Evolutionary conservation across 129 eudicot species (phyloP), one percentile per base, ranked within the genome.

Genomic region (Flaveria brownii): DNA sequence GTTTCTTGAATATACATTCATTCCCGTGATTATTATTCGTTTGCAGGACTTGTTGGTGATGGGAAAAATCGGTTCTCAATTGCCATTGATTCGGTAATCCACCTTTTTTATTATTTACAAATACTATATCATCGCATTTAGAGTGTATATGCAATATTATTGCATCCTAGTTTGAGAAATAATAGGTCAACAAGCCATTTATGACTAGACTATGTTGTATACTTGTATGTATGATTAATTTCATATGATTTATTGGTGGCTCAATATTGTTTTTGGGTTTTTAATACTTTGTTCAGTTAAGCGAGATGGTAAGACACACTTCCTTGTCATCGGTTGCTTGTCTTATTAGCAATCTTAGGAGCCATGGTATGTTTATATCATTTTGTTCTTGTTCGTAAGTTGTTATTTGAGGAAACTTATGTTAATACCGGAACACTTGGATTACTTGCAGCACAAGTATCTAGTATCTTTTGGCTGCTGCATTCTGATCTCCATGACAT

Each of bases 1-100:
- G 14, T 51, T 70, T 68, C 64, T 30, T 67, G 46, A 30, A 39
- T 47, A 36, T 2, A 22, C 46, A 41, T 16, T 80, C 15, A 45
- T 69, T 68, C 45, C 9, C 72, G 26, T 80, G 72, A 49, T 59
- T 64, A 33, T 62, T 68, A 12, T 76, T 56, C 66, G 73, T 63
- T 82, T 79, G 78, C 89, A 95, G 99, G 86, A 46, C 67, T 91
- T 49, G 82, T 86, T 77, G 91, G 80, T 18, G 90, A 86, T 42
- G 92, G 88, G 71, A 91, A 95, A 84, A 81, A 80, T 54, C 86
- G 93, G 54, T 89, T 95, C 62, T 82, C 85, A 16, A 84, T 95
- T 68, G 99, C 97, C 41, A 87, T 95, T 73, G 99, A 95, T 87
- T 91, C 91, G 86, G 96, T 91, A 87, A 84, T 75, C 61, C 16